These are phyloP conservation scores for Diaporthe australafricana DNA, from an alignment of 2,329 filamentous ascomycete genomes.

Conservation along the genomic window DNA sequence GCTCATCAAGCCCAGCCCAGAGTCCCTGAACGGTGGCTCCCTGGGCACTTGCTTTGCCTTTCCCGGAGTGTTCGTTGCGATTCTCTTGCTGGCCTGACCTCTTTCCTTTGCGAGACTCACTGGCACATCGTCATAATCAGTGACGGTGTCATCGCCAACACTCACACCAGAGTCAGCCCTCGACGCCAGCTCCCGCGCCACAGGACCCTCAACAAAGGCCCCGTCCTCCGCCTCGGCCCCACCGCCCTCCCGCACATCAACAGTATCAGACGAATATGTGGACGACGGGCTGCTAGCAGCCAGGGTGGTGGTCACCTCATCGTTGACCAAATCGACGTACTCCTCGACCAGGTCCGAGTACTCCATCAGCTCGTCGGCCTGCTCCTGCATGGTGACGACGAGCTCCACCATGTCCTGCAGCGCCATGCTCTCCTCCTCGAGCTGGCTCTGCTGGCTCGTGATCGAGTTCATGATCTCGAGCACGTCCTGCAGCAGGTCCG, in stretches of 20 bases:
- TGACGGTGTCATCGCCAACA: neutral
- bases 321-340: constrained; percentile 12
- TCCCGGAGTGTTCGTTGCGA: neutral
- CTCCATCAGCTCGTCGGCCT: constrained; percentile 17
- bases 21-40: constrained; percentile 4
- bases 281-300: neutral
- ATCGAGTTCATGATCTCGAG: constrained; percentile 24
- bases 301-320: neutral
- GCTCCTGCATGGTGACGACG: neutral
- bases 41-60: neutral
- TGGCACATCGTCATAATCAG: neutral
- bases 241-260: neutral
- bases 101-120: too few relatives aligned
- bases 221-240: neutral
- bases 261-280: neutral
- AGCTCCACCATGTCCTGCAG: constrained; percentile 22
- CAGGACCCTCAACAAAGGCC: neutral
- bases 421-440: constrained; percentile 20
- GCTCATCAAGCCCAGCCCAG: neutral
- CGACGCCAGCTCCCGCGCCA: neutral
- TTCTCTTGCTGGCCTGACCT: neutral
- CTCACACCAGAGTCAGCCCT: constrained; percentile 20
- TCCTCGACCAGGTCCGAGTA: constrained; percentile 11
- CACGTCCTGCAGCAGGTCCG: neutral
- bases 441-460: constrained; percentile 18